Evolutionary conservation across 129 eudicot genomes (phyloP).

Genomic region (Pittosporum tobira): DNA sequence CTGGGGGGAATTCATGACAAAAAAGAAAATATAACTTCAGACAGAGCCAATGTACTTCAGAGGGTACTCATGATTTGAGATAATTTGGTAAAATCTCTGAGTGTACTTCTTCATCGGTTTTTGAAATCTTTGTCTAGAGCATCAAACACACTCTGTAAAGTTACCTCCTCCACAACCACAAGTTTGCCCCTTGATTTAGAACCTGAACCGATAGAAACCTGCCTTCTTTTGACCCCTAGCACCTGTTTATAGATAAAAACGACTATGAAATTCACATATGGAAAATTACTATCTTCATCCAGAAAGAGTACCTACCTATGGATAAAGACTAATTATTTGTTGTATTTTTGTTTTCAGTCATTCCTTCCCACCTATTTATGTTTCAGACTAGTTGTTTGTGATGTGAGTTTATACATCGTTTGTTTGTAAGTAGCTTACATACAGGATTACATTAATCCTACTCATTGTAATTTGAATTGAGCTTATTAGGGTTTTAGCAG

Average conservation of each 20-base stretch:
- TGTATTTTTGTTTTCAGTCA: too few species aligned
- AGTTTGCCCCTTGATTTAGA: conserved; percentile 60
- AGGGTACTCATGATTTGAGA: neutral
- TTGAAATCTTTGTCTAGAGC: conserved; percentile 32
- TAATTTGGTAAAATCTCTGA: neutral
- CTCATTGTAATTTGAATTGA: too few species aligned
- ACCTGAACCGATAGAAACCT: conserved; percentile 53
- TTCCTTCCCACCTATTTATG: too few species aligned
- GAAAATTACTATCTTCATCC: neutral
- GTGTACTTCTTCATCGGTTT: conserved; percentile 11
- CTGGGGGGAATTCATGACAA: neutral
- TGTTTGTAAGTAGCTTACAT: too few species aligned
- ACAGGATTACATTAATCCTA: too few species aligned
- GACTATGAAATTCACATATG: neutral
- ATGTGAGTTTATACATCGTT: too few species aligned
- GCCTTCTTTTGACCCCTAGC: conserved; percentile 53
- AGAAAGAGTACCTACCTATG: neutral
- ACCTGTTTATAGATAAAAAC: conserved; percentile 26
- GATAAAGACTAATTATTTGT: too few species aligned
- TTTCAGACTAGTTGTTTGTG: too few species aligned
- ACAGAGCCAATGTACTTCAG: neutral
- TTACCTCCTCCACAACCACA: conserved; percentile 44
- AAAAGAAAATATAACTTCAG: neutral
- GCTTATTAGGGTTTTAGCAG: too few species aligned
- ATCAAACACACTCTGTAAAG: conserved; percentile 38